These are phyloP conservation scores for Elsinoe arachidis DNA, from an alignment of 2,329 filamentous ascomycete species.

Conservation along the genomic window DNA sequence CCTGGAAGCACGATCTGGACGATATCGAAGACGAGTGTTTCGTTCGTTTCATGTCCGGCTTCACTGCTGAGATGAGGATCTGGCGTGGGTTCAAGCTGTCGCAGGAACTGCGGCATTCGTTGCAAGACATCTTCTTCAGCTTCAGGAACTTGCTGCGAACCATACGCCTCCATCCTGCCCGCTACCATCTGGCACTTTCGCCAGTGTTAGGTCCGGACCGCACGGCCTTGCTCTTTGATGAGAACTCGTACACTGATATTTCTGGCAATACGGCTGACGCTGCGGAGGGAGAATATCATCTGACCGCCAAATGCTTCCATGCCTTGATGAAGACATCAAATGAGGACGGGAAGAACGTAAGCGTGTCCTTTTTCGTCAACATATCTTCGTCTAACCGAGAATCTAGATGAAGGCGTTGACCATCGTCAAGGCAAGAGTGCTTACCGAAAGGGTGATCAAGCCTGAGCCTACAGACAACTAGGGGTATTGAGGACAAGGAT, in stretches of 20 bases:
- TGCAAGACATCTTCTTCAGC: not conserved
- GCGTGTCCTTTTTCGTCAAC: no score
- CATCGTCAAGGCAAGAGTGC: no score
- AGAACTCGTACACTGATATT: not conserved
- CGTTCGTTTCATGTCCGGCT: not conserved
- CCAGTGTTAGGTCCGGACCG: not conserved
- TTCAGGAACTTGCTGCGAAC: not conserved
- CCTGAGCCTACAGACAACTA: no score
- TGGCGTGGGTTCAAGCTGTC: not conserved
- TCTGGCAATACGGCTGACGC: not conserved
- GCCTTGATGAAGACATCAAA: no score
- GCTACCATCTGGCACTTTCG: not conserved
- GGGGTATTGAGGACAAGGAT: no score
- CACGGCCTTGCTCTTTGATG: no score
- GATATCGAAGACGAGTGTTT: not conserved
- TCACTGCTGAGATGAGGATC: not conserved
- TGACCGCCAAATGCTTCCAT: no score
- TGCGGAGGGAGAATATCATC: no score
- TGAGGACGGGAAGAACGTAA: no score
- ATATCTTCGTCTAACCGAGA: no score
- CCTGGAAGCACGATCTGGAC: not conserved
- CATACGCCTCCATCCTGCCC: not conserved
- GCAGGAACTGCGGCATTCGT: not conserved
- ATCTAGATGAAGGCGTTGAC: no score
- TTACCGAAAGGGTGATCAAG: no score